These are phyloP conservation scores for Sporothrix variecibatus DNA, from an alignment of 2,329 filamentous ascomycete genomes.

Conservation along the genomic window DNA sequence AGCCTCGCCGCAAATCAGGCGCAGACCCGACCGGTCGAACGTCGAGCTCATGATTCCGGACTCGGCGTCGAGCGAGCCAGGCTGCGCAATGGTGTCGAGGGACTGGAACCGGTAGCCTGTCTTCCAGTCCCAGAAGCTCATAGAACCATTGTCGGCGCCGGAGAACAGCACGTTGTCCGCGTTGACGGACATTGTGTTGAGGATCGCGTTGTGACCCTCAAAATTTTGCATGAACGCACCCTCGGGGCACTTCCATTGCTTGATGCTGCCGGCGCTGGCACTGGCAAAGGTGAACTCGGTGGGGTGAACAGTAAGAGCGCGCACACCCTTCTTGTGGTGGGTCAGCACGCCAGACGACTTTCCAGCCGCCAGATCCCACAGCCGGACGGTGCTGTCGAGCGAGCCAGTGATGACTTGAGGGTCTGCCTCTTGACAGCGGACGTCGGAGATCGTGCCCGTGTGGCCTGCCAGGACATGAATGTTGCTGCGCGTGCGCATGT, in stretches of 20 bases:
- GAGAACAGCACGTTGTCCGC: constrained; percentile 95
- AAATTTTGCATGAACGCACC: constrained; percentile 99
- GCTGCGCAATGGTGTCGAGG: constrained; percentile 88
- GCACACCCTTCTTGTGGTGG: constrained; percentile 97
- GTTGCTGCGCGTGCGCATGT: constrained; percentile 95
- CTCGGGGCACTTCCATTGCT: constrained; percentile 99
- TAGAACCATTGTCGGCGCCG: constrained; percentile 91
- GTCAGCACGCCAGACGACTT: constrained; percentile 96
- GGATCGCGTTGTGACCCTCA: constrained; percentile 92
- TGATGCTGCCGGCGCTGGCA: constrained; percentile 89
- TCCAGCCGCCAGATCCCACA: constrained; percentile 95
- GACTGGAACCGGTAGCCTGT: constrained; percentile 89
- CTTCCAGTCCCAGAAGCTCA: constrained; percentile 99
- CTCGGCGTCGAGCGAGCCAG: constrained; percentile 90
- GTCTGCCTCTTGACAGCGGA: constrained; percentile 93
- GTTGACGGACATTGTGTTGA: constrained; percentile 92
- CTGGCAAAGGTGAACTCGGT: constrained; percentile 95
- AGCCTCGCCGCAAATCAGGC: constrained; percentile 90
- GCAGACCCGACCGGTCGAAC: constrained; percentile 84
- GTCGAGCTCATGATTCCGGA: constrained; percentile 92
- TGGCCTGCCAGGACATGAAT: constrained; percentile 92
- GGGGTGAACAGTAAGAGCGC: constrained; percentile 80
- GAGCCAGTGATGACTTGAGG: constrained; percentile 94
- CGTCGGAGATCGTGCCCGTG: constrained; percentile 82
- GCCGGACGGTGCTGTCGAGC: constrained; percentile 82